Conservation (phyloP, 208 protist genomes). For the Phytomonas francai region DNA sequence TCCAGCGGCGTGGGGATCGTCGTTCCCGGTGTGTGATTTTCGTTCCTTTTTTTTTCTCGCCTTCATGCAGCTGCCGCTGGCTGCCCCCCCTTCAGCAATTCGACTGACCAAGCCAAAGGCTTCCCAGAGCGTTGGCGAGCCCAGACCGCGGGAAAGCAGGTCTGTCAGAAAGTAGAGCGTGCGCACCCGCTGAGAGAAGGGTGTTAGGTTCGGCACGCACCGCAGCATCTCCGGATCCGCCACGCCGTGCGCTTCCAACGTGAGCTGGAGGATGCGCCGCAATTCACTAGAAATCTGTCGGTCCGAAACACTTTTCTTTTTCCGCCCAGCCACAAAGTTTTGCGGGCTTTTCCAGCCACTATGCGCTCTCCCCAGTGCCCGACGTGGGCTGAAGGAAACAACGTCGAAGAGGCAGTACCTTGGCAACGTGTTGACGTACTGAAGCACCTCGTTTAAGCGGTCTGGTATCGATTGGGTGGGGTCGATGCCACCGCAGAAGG, state of each 20-base stretch:
- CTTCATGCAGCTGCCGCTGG: background rate
- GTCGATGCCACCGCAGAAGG: slow-evolving; percentile 8
- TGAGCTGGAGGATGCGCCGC: background rate
- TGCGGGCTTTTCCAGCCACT: background rate
- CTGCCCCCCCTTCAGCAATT: slow-evolving; percentile 3
- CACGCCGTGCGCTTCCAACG: background rate
- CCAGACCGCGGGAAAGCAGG: slow-evolving; percentile 31
- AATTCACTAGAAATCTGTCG: background rate
- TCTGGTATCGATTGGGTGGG: slow-evolving; percentile 16
- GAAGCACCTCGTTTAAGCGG: slow-evolving; percentile 27
- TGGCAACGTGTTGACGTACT: slow-evolving; percentile 57
- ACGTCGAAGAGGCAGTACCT: slow-evolving; percentile 78
- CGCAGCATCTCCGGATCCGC: slow-evolving; percentile 44
- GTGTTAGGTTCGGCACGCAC: slow-evolving; percentile 65
- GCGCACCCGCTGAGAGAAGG: slow-evolving; percentile 76
- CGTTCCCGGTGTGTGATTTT: background rate
- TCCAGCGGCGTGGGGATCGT: background rate
- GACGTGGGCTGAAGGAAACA: slow-evolving; percentile 39
- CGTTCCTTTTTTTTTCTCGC: background rate
- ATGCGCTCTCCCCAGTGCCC: background rate
- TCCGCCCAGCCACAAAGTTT: background rate
- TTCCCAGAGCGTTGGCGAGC: slow-evolving; percentile 29
- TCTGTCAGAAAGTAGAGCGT: slow-evolving; percentile 60
- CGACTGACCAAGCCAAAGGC: slow-evolving; percentile 15
- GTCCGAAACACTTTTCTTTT: background rate